Percentiles rank a stretch among this genome's conserved stretches.
Evolutionary conservation across 305 asterid genomes (phyloP).

Genomic region (Fraxinus baroniana): DNA sequence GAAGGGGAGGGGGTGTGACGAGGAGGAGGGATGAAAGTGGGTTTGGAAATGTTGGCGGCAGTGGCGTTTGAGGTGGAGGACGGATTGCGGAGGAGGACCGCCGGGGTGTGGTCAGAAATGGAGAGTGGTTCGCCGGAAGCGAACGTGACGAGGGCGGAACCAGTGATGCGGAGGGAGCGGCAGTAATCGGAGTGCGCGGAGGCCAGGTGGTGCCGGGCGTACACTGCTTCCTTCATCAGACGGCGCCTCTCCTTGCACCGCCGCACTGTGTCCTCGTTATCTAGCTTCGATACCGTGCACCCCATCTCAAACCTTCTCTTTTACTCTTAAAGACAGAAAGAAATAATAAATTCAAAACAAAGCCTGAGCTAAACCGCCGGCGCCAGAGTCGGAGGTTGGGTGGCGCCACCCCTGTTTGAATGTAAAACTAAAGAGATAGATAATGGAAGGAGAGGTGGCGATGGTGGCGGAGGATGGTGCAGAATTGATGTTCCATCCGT

Average conservation of each 20-base stretch:
- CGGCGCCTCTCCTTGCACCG: conserved; percentile 97
- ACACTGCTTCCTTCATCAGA: conserved; percentile 74
- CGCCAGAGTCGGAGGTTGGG: background rate
- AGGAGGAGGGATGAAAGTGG: conserved; percentile 24
- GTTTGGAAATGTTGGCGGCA: conserved; percentile 27
- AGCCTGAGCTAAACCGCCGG: background rate
- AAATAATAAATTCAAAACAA: background rate
- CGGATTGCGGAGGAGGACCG: conserved; percentile 65
- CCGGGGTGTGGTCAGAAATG: conserved; percentile 72
- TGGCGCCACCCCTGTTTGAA: background rate
- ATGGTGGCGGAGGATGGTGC: conserved; percentile 30
- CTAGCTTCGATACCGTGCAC: conserved; percentile 87
- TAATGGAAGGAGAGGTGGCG: conserved; percentile 27
- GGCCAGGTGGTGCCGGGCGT: conserved; percentile 85
- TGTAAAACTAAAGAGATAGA: background rate
- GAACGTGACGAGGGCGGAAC: conserved; percentile 70
- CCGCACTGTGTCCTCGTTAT: conserved; percentile 83
- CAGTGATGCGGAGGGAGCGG: conserved; percentile 76
- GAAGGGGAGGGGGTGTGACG: conserved; percentile 27
- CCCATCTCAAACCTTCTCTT: conserved; percentile 69
- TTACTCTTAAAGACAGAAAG: background rate
- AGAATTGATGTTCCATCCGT: conserved; percentile 35
- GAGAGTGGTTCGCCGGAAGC: conserved; percentile 82
- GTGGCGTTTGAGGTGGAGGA: conserved; percentile 32
- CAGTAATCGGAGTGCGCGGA: conserved; percentile 92